Percentiles rank a stretch among this genome's conserved stretches.
Conservation (phyloP, 257 asterid species). For the Paulownia fortunei region DNA sequence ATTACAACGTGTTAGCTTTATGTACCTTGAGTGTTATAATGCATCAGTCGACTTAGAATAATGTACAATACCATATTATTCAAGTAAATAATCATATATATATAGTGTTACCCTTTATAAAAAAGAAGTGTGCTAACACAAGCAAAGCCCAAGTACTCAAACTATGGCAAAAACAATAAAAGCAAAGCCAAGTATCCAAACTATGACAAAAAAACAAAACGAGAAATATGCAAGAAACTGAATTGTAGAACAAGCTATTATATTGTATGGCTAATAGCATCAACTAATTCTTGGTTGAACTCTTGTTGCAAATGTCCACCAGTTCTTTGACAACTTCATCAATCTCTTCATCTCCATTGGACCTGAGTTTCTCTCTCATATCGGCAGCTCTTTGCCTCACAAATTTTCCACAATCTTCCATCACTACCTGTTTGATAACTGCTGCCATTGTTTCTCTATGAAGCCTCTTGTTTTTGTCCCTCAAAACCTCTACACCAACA, state of each 20-base stretch:
- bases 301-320: neutral
- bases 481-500: neutral
- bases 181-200: no score
- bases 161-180: no score
- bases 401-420: neutral
- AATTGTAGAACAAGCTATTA: no score
- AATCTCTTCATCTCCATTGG: neutral
- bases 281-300: neutral
- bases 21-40: no score
- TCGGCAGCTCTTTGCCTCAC: neutral
- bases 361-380: neutral
- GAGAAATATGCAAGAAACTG: no score
- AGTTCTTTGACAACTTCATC: neutral
- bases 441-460: neutral
- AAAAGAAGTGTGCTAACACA: no score
- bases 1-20: no score
- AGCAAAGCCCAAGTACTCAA: no score
- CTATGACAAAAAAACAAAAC: neutral
- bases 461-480: neutral
- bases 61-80: no score
- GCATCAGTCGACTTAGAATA: no score
- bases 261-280: neutral
- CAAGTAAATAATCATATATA: no score
- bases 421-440: neutral
- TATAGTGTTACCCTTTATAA: no score